Evolutionary conservation across 1,139 yeast species (phyloP).

Genomic region (Hansenula anomala): DNA sequence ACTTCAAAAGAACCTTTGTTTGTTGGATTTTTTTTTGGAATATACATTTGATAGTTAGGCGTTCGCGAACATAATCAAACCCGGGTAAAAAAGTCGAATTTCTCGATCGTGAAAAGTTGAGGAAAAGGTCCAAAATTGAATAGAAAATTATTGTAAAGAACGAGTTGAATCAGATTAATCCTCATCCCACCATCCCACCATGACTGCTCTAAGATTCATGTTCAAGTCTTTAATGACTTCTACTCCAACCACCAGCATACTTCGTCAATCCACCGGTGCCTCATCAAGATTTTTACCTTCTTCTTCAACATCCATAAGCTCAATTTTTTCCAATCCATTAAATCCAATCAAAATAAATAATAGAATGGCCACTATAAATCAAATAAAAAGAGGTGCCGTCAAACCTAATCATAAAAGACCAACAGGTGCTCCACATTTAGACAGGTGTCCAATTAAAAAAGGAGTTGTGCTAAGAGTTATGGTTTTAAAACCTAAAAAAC

Average conservation of each 20-base stretch:
- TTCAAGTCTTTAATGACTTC: constrained; percentile 17
- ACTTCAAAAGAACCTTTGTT: too few species aligned
- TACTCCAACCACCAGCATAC: constrained; percentile 9
- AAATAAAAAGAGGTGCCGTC: constrained; percentile 62
- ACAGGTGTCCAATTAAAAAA: constrained; percentile 76
- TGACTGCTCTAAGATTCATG: constrained; percentile 11
- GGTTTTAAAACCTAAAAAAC: constrained; percentile 95
- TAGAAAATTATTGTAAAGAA: too few species aligned
- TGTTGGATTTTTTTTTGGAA: too few species aligned
- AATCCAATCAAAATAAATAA: constrained; percentile 12
- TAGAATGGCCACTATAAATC: constrained; percentile 63
- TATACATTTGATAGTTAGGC: too few species aligned
- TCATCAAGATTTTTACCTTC: constrained; percentile 7
- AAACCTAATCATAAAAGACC: constrained; percentile 44
- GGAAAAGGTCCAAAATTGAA: too few species aligned
- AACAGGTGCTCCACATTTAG: constrained; percentile 75
- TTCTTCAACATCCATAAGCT: constrained; percentile 10
- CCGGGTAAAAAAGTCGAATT: too few species aligned
- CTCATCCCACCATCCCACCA: too few species aligned
- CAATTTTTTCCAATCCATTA: constrained; percentile 12
- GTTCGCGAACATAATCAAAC: too few species aligned
- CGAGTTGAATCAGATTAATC: too few species aligned
- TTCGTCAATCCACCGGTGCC: constrained; percentile 13
- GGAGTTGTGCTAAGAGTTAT: constrained; percentile 95
- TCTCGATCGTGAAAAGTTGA: too few species aligned